Percentiles rank a stretch among this genome's conserved stretches.
Conservation (phyloP, 2,329 filamentous ascomycete genomes). For the Diplodia intermedia region DNA sequence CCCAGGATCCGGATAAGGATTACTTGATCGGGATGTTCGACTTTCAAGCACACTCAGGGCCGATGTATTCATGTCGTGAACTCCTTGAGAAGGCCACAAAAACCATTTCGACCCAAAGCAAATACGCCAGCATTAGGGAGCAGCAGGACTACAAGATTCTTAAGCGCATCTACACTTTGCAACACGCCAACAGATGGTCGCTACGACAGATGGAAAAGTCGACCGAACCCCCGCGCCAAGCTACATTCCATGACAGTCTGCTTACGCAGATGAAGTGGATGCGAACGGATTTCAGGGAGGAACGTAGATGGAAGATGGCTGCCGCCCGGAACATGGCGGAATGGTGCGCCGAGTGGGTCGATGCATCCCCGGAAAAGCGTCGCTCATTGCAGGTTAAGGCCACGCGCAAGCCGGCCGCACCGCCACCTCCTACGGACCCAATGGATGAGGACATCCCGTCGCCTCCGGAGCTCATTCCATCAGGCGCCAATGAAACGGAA, state of each 20-base stretch:
- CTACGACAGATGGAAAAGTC: conserved; percentile 86
- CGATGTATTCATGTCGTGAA: conserved; percentile 59
- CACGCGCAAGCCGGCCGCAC: conserved; percentile 36
- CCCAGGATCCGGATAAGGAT: conserved; percentile 58
- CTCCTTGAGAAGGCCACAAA: conserved; percentile 86
- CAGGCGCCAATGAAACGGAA: conserved; percentile 48
- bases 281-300: conserved; percentile 93
- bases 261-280: conserved; percentile 97
- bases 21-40: conserved; percentile 69
- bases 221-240: conserved; percentile 77
- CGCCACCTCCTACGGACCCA: conserved; percentile 37
- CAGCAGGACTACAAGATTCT: conserved; percentile 87
- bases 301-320: conserved; percentile 90
- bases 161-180: conserved; percentile 85
- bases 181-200: conserved; percentile 92
- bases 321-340: conserved; percentile 80
- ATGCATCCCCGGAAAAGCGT: conserved; percentile 68
- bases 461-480: conserved; percentile 47
- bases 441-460: conserved; percentile 51
- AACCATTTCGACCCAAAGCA: conserved; percentile 84
- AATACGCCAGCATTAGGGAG: conserved; percentile 82
- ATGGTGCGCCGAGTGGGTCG: conserved; percentile 84
- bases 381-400: conserved; percentile 72
- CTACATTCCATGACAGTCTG: conserved; percentile 84
- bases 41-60: conserved; percentile 63